Conservation (phyloP, 805 yeast species). For the Candida qinlingensis region DNA sequence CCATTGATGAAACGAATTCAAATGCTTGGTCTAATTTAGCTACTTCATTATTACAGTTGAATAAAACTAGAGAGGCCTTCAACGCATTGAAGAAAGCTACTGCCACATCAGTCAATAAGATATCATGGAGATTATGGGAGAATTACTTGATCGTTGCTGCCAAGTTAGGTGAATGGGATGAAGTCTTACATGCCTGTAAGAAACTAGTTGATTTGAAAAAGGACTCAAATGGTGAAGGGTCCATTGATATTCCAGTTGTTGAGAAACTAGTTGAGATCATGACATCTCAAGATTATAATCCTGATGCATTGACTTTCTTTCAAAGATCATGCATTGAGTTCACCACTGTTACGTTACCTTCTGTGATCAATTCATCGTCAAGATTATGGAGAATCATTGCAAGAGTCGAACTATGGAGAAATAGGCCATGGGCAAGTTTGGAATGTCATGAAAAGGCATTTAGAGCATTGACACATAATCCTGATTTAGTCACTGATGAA, state of each 20-base stretch:
- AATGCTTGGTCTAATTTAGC: slow-evolving; percentile 92
- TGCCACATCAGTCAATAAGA: slow-evolving; percentile 57
- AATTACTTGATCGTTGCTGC: slow-evolving; percentile 80
- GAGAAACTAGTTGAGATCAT: slow-evolving; percentile 68
- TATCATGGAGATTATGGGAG: slow-evolving; percentile 88
- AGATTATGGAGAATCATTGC: slow-evolving; percentile 83
- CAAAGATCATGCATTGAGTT: slow-evolving; percentile 68
- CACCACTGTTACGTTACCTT: slow-evolving; percentile 63
- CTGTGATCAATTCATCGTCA: slow-evolving; percentile 52
- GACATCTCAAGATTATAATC: slow-evolving; percentile 41
- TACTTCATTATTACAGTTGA: slow-evolving; percentile 61
- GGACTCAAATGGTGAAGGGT: slow-evolving; percentile 52
- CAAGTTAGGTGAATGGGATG: slow-evolving; percentile 82
- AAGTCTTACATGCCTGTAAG: slow-evolving; percentile 71
- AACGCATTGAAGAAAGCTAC: slow-evolving; percentile 80
- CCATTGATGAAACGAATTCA: slow-evolving; percentile 74
- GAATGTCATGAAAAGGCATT: slow-evolving; percentile 85
- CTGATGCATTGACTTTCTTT: slow-evolving; percentile 43
- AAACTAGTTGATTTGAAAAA: slow-evolving; percentile 54
- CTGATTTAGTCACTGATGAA: slow-evolving; percentile 60
- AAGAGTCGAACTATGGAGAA: slow-evolving; percentile 80
- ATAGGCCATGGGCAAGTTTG: slow-evolving; percentile 81
- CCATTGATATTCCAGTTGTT: slow-evolving; percentile 70
- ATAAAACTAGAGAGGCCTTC: slow-evolving; percentile 72
- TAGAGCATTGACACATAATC: slow-evolving; percentile 60